Evolutionary conservation across 2,329 filamentous ascomycete genomes (phyloP), one percentile per base, ranked within the genome.

Genomic region (Ophiostoma ulmi): DNA sequence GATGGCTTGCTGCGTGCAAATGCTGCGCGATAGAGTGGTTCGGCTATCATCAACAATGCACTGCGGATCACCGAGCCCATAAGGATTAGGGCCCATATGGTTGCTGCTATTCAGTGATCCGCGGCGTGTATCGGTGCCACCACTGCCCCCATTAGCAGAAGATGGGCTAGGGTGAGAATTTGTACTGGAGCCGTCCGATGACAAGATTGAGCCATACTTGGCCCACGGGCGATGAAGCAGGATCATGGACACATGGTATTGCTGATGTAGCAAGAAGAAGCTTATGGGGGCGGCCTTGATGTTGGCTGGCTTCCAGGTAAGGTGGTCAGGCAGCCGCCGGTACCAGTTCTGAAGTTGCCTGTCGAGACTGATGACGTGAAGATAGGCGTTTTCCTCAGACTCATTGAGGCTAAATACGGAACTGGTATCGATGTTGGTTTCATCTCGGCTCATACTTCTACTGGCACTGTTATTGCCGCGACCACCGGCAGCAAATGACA

Each of bases 341-440:
- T 86, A 85, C 84, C 84, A 87, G 72, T 81, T 84, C 73, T 84
- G 84, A 41, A 87, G 81, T 70, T 85, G 83, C 5, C 83, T 81
- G 72, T 87, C 84, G 1, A 86, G 78, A 14, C 82, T 81, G 70
- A 85, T 80, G 74, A 85, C 82, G 48, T 83, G 81, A 1, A 84
- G 77, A 70, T 86, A 86, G 5, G 81, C 82, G 69, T 80, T 81
- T 36, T 83, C 80, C 11, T 58, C 52, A 58, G 52, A 26, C n/a
- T 58, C 52, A 11, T 58, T 58, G 3, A 31, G 22, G 22, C 52
- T 8, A 58, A 58, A 58, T 70, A 84, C 82, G 3, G 76, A 72
- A 65, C 79, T 77, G 69, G 76, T 76, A 20, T 75, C 75, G 61
- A 77, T 76, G 26, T 35, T 44, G 11, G 52, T 5, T 31, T 22